Conservation (phyloP, 805 yeast species). For the Wickerhamiella slavikovae region DNA sequence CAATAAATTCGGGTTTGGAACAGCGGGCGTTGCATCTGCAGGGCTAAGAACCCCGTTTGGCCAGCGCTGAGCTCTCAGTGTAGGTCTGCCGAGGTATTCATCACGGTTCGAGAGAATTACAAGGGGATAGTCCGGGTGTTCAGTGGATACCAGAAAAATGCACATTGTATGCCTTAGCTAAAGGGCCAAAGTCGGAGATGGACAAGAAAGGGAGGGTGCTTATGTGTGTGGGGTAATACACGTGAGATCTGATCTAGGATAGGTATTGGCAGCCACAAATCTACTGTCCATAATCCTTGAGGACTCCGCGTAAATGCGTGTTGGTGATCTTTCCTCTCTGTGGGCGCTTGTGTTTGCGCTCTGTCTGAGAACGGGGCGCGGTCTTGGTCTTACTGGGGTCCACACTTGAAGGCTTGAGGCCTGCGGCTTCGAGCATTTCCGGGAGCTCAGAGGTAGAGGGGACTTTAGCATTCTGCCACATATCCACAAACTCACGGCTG, state of each 20-base stretch:
- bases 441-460: conserved; percentile 75
- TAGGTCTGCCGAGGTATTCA: conserved; percentile 58
- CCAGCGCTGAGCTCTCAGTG: conserved; percentile 33
- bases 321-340: conserved; percentile 89
- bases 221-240: too few species aligned
- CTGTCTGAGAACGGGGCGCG: conserved; percentile 29
- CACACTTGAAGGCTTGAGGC: conserved; percentile 93
- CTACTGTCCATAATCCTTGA: conserved; percentile 53
- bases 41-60: too few species aligned
- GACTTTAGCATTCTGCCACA: conserved; percentile 63
- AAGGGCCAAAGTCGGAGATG: too few species aligned
- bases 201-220: too few species aligned
- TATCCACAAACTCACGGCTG: conserved; percentile 60
- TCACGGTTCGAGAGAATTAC: conserved; percentile 51
- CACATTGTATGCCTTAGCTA: conserved; percentile 61
- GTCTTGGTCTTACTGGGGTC: conserved; percentile 86
- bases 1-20: too few species aligned
- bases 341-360: conserved; percentile 64
- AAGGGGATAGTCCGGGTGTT: conserved; percentile 39
- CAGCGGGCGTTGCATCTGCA: too few species aligned
- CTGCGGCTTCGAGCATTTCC: conserved; percentile 51
- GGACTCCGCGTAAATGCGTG: conserved; percentile 87
- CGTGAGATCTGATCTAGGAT: too few species aligned
- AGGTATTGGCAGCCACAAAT: too few species aligned
- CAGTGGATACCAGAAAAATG: conserved; percentile 44